phyloP scores from a whole-genome alignment of 202 grass and related monocot genomes.

The Zoysia matrella region DNA sequence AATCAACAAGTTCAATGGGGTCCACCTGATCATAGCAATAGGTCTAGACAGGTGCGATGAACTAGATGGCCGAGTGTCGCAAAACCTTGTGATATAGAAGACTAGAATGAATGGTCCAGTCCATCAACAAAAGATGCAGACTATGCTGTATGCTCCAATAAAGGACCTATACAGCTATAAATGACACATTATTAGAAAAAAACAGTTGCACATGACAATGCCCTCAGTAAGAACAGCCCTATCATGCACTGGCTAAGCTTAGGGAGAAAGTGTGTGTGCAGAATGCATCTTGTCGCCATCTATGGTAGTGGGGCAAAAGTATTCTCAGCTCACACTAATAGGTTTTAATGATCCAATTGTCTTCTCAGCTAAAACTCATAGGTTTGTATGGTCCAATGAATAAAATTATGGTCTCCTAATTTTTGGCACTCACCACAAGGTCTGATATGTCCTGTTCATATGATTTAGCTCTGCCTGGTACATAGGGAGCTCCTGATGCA shows the following conservation, averaged over 20 bases:
- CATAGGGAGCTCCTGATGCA: conserved; percentile 1
- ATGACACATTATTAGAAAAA: too few relatives aligned
- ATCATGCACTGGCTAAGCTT: neutral
- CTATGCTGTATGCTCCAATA: neutral
- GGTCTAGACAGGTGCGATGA: neutral
- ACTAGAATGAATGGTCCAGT: neutral
- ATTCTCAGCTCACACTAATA: neutral
- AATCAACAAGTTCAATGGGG: neutral
- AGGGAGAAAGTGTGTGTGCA: neutral
- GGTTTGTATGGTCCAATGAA: conserved; percentile 19
- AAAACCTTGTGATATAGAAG: neutral
- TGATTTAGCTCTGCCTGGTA: neutral
- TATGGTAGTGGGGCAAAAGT: neutral
- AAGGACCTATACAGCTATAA: neutral
- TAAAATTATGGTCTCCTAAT: conserved; percentile 1
- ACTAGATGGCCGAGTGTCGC: neutral
- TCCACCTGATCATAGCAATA: neutral
- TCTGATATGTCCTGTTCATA: neutral
- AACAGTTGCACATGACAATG: neutral
- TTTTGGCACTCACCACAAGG: neutral
- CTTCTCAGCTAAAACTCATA: neutral
- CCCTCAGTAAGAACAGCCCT: neutral
- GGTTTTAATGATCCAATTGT: too few relatives aligned
- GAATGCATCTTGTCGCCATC: neutral
- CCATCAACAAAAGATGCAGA: neutral